phyloP scores from a whole-genome alignment of 176 grass and related monocot genomes.

The Leersia perrieri region DNA sequence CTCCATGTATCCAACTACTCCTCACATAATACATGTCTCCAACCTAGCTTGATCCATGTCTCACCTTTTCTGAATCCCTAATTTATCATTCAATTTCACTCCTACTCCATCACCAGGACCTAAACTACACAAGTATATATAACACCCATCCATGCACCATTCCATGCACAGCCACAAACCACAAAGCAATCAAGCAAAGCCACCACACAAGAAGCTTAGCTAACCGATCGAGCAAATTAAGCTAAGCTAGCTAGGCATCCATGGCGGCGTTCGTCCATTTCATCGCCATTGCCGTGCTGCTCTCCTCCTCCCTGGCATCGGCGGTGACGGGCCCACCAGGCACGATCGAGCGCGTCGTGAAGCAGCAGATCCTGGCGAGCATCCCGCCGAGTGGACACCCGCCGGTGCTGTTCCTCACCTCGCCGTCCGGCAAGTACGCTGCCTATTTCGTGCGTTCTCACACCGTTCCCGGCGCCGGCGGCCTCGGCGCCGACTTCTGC shows the following conservation, averaged over 20 bases:
- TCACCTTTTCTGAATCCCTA: background rate
- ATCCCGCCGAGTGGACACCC: constrained; percentile 30
- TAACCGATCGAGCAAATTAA: no score
- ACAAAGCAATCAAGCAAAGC: background rate
- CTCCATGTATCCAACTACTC: constrained; percentile 12
- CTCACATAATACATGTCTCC: background rate
- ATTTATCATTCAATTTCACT: background rate
- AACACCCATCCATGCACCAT: background rate
- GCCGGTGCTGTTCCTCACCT: constrained; percentile 62
- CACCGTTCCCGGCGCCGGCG: constrained; percentile 58
- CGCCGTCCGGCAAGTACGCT: constrained; percentile 62
- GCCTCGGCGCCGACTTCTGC: constrained; percentile 85
- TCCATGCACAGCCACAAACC: constrained; percentile 12
- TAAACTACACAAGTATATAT: background rate
- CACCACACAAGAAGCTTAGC: constrained; percentile 4
- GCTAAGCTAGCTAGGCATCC: background rate
- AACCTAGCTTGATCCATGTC: background rate
- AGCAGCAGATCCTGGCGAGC: constrained; percentile 81
- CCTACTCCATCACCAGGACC: constrained; percentile 30
- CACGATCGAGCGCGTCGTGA: constrained; percentile 55
- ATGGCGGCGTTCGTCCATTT: constrained; percentile 19
- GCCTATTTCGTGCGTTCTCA: constrained; percentile 59
- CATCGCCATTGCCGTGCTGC: constrained; percentile 26
- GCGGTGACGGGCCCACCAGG: constrained; percentile 30
- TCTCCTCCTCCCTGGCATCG: background rate